phyloP scores from a whole-genome alignment of 1,284 basidiomycete species.

The Papiliotrema fonsecae region DNA sequence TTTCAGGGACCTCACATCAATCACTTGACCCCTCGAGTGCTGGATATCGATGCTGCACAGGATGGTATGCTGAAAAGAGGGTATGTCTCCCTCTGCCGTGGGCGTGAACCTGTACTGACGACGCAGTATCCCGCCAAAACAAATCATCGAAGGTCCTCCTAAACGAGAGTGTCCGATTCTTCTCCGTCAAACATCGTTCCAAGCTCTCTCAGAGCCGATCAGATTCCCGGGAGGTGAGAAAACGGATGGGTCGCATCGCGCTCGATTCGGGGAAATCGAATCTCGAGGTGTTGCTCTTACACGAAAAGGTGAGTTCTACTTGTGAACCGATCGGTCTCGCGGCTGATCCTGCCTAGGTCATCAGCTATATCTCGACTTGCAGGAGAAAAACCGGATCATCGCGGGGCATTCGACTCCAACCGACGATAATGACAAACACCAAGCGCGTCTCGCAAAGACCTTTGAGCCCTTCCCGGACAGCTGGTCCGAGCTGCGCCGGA shows the following conservation, averaged over 20 bases:
- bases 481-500: slow-evolving; percentile 24
- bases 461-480: slow-evolving; percentile 37
- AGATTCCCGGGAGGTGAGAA: slow-evolving; percentile 31
- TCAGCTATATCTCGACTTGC: slow-evolving; percentile 32
- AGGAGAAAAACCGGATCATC: slow-evolving; percentile 17
- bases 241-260: slow-evolving; percentile 41
- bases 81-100: slow-evolving; percentile 10
- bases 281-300: slow-evolving; percentile 48
- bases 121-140: slow-evolving; percentile 47
- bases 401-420: slow-evolving; percentile 12
- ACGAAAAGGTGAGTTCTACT: slow-evolving; percentile 33
- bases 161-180: slow-evolving; percentile 42
- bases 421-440: slow-evolving; percentile 38
- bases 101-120: neutral
- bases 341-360: slow-evolving; percentile 15
- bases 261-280: slow-evolving; percentile 52
- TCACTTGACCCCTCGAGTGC: slow-evolving; percentile 49
- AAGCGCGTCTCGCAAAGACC: slow-evolving; percentile 23
- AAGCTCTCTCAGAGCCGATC: slow-evolving; percentile 47
- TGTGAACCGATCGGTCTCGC: too few species aligned
- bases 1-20: slow-evolving; percentile 51
- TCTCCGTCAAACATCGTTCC: slow-evolving; percentile 49
- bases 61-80: slow-evolving; percentile 40
- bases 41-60: slow-evolving; percentile 50
- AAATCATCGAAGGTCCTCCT: slow-evolving; percentile 48